Base-by-base conservation (phyloP, 208 protist genomes). In the Trypanosomatidae sp. region DNA sequence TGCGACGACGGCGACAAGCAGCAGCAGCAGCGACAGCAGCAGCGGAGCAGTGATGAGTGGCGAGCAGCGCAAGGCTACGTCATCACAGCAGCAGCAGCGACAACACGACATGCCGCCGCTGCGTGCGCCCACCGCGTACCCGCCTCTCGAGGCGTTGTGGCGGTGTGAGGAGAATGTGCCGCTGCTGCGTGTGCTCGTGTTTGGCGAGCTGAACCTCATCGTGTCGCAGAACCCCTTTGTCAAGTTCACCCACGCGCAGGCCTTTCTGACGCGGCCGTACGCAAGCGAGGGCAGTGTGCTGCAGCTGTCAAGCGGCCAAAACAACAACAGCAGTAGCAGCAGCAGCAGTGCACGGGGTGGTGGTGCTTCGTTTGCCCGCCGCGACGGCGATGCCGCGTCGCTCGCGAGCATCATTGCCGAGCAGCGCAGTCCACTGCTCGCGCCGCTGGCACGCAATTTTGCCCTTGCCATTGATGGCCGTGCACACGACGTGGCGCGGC, bases 121-220 rank as follows among this genome's bases (percentile, higher is more conserved):
- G 5, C 56, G 58, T 4, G 52, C 52, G 4, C 71, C 71, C 13
- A 43, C 28, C 8, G 43, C 40, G 2, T 88, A 88, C 56, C 82
- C 82, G 16, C 75, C 82, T 4, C 70, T 88, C 44, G 63, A 85
- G 13, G 69, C 61, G 21, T 52, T 92, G 10, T 88, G 74, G 78
- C 66, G 64, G 28, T 80, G 71, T 48, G 74, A 70, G 43, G 78
- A 88, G 44, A 92, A 92, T 47, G 21, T 76, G 22, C 62, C 77
- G 5, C 54, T 92, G 19, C 65, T 88, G 18, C 61, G 65, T n/a
- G 49, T 92, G 44, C 63, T 92, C 24, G 58, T 92, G 2, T 92
- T 92, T 65, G 82, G 71, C 42, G 82, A 92, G 48, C 62, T 92
- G 21, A 92, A 92, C 61, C 50, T 85, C 10, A 60, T 88, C 38